These are phyloP conservation scores for Aspergillus pseudoterreus DNA, from an alignment of 2,329 filamentous ascomycete genomes.

Conservation along the genomic window DNA sequence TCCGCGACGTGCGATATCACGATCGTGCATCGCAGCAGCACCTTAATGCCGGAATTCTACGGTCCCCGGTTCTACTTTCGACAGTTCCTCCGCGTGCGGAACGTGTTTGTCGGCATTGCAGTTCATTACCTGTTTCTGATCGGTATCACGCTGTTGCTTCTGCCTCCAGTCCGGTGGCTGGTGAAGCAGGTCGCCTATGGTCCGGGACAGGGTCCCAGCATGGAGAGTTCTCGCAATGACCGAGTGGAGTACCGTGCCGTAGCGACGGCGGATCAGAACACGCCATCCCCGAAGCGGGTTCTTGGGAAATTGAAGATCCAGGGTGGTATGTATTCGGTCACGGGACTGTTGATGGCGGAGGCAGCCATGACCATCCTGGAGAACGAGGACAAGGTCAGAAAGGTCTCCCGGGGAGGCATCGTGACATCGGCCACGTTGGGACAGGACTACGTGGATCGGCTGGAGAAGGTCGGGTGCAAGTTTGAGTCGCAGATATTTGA, in stretches of 20 bases:
- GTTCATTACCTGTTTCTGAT: conserved; percentile 49
- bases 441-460: conserved; percentile 43
- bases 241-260: conserved; percentile 43
- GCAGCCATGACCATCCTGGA: conserved; percentile 44
- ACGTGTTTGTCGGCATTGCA: conserved; percentile 44
- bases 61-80: conserved; percentile 56
- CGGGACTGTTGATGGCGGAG: conserved; percentile 42
- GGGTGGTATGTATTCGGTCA: conserved; percentile 43
- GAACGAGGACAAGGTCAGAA: conserved; percentile 40
- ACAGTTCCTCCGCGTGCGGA: conserved; percentile 53
- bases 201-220: conserved; percentile 50
- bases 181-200: conserved; percentile 45
- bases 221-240: conserved; percentile 40
- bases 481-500: conserved; percentile 39
- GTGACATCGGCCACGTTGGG: conserved; percentile 48
- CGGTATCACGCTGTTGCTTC: conserved; percentile 43
- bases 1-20: conserved; percentile 52
- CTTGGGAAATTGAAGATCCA: conserved; percentile 41
- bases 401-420: conserved; percentile 43
- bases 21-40: conserved; percentile 59
- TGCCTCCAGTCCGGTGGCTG: conserved; percentile 53
- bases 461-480: conserved; percentile 42
- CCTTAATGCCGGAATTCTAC: conserved; percentile 55
- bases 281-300: conserved; percentile 33
- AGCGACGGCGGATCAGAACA: conserved; percentile 39